A percentile compares a stretch with the other conserved stretches of the same genome.
Conservation (phyloP, 1,284 basidiomycete species). For the Cutaneotrichosporon sp. region DNA sequence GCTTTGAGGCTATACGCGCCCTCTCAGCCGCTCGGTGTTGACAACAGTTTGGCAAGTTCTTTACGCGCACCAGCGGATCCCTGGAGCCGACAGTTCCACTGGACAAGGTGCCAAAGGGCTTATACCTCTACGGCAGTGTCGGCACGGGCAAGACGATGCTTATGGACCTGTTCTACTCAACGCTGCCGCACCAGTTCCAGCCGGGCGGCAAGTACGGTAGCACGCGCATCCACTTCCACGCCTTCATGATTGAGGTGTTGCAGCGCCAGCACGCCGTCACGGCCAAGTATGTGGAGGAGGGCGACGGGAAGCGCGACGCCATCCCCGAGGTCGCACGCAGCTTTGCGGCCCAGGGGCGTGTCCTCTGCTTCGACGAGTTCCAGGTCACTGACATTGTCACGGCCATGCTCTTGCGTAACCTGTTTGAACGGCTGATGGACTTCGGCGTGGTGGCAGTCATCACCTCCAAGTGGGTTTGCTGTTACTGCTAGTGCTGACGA, state of each 20-base stretch:
- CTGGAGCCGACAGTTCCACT: conserved; percentile 45
- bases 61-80: conserved; percentile 49
- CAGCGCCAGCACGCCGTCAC: conserved; percentile 68
- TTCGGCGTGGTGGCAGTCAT: conserved; percentile 91
- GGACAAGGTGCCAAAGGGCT: conserved; percentile 67
- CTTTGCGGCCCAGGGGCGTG: conserved; percentile 73
- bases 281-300: conserved; percentile 53
- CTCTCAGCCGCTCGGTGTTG: too few species aligned
- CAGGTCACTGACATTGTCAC: conserved; percentile 99
- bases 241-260: conserved; percentile 98
- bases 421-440: conserved; percentile 77
- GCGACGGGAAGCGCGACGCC: conserved; percentile 62
- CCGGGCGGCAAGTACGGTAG: conserved; percentile 51
- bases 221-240: conserved; percentile 90
- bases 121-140: conserved; percentile 97
- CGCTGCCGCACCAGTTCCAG: conserved; percentile 68
- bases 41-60: conserved; percentile 59
- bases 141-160: conserved; percentile 95
- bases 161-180: conserved; percentile 96
- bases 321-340: conserved; percentile 84
- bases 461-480: conserved; percentile 79
- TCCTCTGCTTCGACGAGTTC: conserved; percentile 98
- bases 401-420: conserved; percentile 90
- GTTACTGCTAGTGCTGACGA: conserved; percentile 4
- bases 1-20: too few species aligned